These are phyloP conservation scores for Naganishia antarctica DNA, from an alignment of 768 basidiomycete species.

Conservation along the genomic window DNA sequence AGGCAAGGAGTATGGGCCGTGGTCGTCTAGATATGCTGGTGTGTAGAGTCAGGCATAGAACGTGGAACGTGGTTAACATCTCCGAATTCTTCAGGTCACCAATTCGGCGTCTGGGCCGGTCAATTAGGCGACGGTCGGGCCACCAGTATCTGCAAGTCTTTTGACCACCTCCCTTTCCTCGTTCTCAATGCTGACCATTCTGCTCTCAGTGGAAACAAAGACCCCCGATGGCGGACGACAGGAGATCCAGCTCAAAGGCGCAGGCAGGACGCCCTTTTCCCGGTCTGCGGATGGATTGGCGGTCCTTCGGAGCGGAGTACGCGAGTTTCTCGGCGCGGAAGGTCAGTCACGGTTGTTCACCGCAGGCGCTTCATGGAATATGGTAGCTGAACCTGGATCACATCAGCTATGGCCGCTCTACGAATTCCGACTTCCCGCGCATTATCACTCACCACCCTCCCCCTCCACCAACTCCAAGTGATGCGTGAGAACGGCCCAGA, in stretches of 20 bases:
- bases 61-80: not conserved
- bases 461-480: slow-evolving; percentile 69
- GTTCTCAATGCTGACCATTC: not conserved
- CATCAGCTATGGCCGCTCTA: slow-evolving; percentile 67
- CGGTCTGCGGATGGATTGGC: slow-evolving; percentile 90
- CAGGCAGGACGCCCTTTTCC: slow-evolving; percentile 89
- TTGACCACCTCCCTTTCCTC: slow-evolving; percentile 2
- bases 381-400: slow-evolving; percentile 32
- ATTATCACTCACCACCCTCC: slow-evolving; percentile 62
- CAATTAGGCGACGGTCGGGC: slow-evolving; percentile 95
- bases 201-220: slow-evolving; percentile 64
- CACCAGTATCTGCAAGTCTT: slow-evolving; percentile 71
- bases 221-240: slow-evolving; percentile 60
- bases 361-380: too few relatives aligned
- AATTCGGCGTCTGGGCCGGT: slow-evolving; percentile 66
- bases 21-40: slow-evolving; percentile 85
- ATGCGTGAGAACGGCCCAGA: slow-evolving; percentile 65
- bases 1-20: slow-evolving; percentile 61
- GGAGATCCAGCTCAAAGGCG: slow-evolving; percentile 92
- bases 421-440: slow-evolving; percentile 80
- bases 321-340: slow-evolving; percentile 91
- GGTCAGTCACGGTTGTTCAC: slow-evolving; percentile 48
- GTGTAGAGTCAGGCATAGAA: slow-evolving; percentile 60
- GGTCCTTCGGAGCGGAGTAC: slow-evolving; percentile 85
- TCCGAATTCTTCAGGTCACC: slow-evolving; percentile 37